Evolutionary conservation across 768 basidiomycete genomes (phyloP).

Genomic region (Tricholomella constricta): DNA sequence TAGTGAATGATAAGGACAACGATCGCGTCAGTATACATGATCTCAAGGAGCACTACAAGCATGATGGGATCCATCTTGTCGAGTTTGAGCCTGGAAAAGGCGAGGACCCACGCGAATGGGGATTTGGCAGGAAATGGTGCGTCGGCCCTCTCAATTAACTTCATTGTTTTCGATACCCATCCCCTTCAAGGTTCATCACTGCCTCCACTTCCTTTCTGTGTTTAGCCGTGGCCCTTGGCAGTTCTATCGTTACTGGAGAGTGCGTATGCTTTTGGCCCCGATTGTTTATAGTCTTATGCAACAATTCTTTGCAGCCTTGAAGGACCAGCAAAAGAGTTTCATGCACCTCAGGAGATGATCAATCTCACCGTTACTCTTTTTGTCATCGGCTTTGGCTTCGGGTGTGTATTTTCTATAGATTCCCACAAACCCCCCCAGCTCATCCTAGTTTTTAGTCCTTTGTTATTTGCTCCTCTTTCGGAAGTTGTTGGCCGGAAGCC

Average conservation of each 20-base stretch:
- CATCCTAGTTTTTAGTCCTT: conserved; percentile 30
- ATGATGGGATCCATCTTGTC: conserved; percentile 7
- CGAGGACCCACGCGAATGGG: conserved; percentile 12
- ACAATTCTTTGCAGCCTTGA: conserved; percentile 25
- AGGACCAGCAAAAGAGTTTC: conserved; percentile 33
- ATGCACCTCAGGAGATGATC: conserved; percentile 36
- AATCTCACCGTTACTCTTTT: conserved; percentile 46
- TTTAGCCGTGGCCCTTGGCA: conserved; percentile 38
- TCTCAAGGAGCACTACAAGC: conserved; percentile 23
- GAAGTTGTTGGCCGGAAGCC: conserved; percentile 40
- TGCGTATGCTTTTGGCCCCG: conserved; percentile 19
- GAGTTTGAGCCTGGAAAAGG: conserved; percentile 12
- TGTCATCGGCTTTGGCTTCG: conserved; percentile 44
- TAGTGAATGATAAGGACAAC: conserved; percentile 19
- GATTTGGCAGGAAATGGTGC: conserved; percentile 34
- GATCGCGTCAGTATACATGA: conserved; percentile 35
- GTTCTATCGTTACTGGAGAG: conserved; percentile 45
- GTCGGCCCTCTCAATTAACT: too few species aligned
- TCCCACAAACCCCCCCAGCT: conserved; percentile 5
- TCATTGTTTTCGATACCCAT: neutral
- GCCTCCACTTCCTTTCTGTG: conserved; percentile 37
- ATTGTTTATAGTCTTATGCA: too few species aligned
- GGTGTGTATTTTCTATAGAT: conserved; percentile 25
- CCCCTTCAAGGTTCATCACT: conserved; percentile 34
- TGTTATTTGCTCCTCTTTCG: conserved; percentile 41